Conservation (phyloP, 352 stramenopile genomes). For the Globisporangium cylindrosporum region DNA sequence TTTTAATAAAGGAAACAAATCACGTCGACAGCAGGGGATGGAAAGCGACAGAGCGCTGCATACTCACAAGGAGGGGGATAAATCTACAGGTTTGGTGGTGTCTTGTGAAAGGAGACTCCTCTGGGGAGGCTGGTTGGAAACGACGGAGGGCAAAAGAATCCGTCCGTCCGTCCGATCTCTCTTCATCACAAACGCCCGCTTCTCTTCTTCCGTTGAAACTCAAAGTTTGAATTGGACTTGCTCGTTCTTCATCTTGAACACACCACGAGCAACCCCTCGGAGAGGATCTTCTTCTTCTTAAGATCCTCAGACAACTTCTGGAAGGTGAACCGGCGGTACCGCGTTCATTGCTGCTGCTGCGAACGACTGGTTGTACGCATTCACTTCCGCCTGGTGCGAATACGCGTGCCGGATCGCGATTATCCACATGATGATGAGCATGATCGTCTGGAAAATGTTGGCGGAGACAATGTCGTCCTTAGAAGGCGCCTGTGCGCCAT, state of each 20-base stretch:
- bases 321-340: constrained; percentile 59
- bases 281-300: not conserved
- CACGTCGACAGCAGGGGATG: not conserved
- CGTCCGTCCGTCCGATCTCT: not conserved
- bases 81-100: constrained; percentile 14
- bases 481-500: constrained; percentile 66
- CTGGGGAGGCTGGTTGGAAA: not conserved
- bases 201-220: constrained; percentile 6
- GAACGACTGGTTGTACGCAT: constrained; percentile 82
- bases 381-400: constrained; percentile 68
- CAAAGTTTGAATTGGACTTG: not conserved
- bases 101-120: not conserved
- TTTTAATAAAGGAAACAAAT: constrained; percentile 7
- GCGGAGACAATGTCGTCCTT: constrained; percentile 85
- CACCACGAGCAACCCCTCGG: not conserved
- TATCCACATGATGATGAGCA: constrained; percentile 83
- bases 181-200: not conserved
- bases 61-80: constrained; percentile 9
- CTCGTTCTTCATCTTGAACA: not conserved
- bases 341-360: constrained; percentile 81
- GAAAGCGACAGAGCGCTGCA: not conserved
- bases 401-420: constrained; percentile 80
- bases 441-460: constrained; percentile 83
- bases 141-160: not conserved
- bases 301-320: constrained; percentile 49